Evolutionary conservation across 2,329 filamentous ascomycete species (phyloP), one percentile per base, ranked within the genome.

Genomic region (Penicillium sp.): DNA sequence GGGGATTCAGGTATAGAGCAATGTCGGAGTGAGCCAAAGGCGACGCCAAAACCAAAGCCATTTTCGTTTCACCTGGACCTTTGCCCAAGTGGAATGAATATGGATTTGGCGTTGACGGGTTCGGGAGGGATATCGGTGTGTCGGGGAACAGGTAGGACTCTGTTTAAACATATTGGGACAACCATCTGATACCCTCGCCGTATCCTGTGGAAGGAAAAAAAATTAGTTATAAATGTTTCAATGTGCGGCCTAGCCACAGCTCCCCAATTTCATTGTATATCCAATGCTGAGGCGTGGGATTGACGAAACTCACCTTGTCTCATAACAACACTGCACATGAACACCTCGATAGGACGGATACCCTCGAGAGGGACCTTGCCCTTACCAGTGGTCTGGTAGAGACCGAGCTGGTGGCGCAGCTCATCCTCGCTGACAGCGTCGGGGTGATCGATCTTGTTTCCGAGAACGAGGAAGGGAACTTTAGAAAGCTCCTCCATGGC

Each of bases 271-370:
- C 46, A 30, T 26, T 17, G 26, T 7, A n/a, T 17, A 42, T 28
- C 22, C 28, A 19, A 9, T 16, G 12, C 40, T 12, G 11, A 31
- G 30, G 30, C 17, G 0, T 17, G n/a, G 19, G 11, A 19, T 17
- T 36, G 40, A 30, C 11, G 5, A 22, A 59, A 77, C 83, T 66
- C 67, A 88, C 85, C 94, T 82, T 97, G 93, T 77, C 93, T 86
- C 91, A 97, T 96, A 61, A 97, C 93, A 66, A 97, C 92, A 69
- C 90, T 96, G 84, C 92, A 97, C 94, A 99, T 96, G 78, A 97
- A 97, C 61, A 97, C 85, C 83, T 99, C 94, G 71, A 99, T 93
- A 25, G 92, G 91, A 67, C 92, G 84, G 76, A 96, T 96, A 33
- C 91, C 91, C 81, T 96, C 92, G 65, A 94, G 82, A 61, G 88